phyloP scores from a whole-genome alignment of 805 yeast genomes.

The Jamesozyma jinghongensis region DNA sequence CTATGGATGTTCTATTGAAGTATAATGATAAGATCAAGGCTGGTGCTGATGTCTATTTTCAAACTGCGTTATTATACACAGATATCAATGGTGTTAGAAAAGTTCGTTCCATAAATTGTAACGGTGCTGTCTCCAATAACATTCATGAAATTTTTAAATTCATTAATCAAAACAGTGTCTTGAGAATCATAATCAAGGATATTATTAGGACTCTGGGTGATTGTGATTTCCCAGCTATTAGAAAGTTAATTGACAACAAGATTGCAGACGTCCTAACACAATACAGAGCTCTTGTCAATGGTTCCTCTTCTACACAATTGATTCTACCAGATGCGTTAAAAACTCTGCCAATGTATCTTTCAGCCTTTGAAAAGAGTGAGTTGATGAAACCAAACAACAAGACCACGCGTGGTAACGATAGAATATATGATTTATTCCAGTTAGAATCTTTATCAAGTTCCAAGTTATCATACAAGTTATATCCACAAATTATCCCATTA shows the following conservation, averaged over 20 bases:
- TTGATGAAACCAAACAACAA: conserved; percentile 40
- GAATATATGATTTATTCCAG: conserved; percentile 42
- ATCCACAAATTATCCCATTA: conserved; percentile 71
- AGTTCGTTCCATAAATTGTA: conserved; percentile 77
- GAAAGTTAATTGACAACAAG: conserved; percentile 44
- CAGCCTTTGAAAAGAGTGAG: conserved; percentile 60
- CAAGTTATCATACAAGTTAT: conserved; percentile 53
- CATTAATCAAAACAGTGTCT: conserved; percentile 64
- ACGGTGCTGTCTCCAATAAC: conserved; percentile 72
- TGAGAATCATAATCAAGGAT: conserved; percentile 46
- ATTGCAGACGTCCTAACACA: conserved; percentile 48
- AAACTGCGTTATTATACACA: conserved; percentile 81
- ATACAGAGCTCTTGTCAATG: conserved; percentile 42
- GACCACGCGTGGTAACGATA: conserved; percentile 47
- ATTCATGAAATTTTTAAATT: conserved; percentile 66
- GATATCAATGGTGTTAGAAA: conserved; percentile 66
- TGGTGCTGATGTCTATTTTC: conserved; percentile 77
- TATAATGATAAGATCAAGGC: conserved; percentile 64
- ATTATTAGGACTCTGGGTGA: conserved; percentile 33
- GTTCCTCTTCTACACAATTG: conserved; percentile 40
- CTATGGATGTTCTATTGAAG: conserved; percentile 59
- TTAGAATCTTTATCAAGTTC: conserved; percentile 43
- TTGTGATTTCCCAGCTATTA: conserved; percentile 40
- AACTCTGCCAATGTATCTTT: conserved; percentile 55
- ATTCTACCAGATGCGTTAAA: conserved; percentile 75